Evolutionary conservation across 345 rosid species (phyloP).

Genomic region (sweet orange (Citrus sinensis)): DVS_A1.0 CM039163.1:43763501-43764000

Average conservation of each 20-base stretch:
- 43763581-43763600: background rate
- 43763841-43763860: constrained; percentile 83
- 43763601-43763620: background rate
- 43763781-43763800: constrained; percentile 16
- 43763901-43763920: constrained; percentile 78
- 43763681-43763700: background rate
- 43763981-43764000: constrained; percentile 3
- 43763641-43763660: constrained; percentile 4
- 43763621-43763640: constrained; percentile 2
- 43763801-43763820: constrained; percentile 20
- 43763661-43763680: background rate
- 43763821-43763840: constrained; percentile 96
- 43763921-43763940: constrained; percentile 87
- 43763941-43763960: constrained; percentile 88
- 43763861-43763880: constrained; percentile 99
- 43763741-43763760: background rate
- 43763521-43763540: constrained; percentile 46
- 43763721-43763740: background rate
- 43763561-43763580: background rate
- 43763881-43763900: constrained; percentile 97
- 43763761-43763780: constrained; percentile 3
- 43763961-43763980: constrained; percentile 18
- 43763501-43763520: constrained; percentile 63
- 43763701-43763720: constrained; percentile 6
- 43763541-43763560: constrained; percentile 7